These are phyloP conservation scores for Euphorbia schlechtendalii DNA, from an alignment of 441 rosid genomes.

Conservation along the genomic window DNA sequence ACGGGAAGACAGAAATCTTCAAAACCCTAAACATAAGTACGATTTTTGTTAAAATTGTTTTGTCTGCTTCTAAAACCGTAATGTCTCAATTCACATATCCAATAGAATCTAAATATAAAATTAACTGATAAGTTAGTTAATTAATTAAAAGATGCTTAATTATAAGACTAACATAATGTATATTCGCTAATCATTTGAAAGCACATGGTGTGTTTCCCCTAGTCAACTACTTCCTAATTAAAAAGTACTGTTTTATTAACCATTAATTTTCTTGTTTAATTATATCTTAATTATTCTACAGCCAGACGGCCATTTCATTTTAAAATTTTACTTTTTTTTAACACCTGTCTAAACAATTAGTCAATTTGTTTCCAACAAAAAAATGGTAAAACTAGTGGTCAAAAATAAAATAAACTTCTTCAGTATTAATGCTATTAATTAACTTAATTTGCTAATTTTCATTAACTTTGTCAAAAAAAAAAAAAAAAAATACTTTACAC, in stretches of 20 bases:
- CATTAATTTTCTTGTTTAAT: too few species aligned
- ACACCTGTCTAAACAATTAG: background rate
- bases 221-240: conserved; percentile 33
- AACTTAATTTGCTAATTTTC: too few species aligned
- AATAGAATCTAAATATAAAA: conserved; percentile 28
- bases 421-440: too few species aligned
- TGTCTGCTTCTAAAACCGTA: conserved; percentile 30
- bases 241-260: too few species aligned
- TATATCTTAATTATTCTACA: conserved; percentile 9
- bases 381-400: too few species aligned
- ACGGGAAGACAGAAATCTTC: too few species aligned
- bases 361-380: too few species aligned
- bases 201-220: conserved; percentile 46
- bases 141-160: too few species aligned
- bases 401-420: too few species aligned
- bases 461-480: too few species aligned
- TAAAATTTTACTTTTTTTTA: background rate
- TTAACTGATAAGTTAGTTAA: conserved; percentile 9
- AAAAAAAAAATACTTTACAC: too few species aligned
- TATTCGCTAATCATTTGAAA: conserved; percentile 34
- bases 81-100: conserved; percentile 32
- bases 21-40: background rate
- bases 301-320: background rate
- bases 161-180: conserved; percentile 20
- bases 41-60: conserved; percentile 6